A percentile compares a stretch with the other conserved stretches of the same genome.
These are phyloP conservation scores for Fragaria iinumae DNA, from an alignment of 306 rosid genomes.

Conservation along the genomic window DNA sequence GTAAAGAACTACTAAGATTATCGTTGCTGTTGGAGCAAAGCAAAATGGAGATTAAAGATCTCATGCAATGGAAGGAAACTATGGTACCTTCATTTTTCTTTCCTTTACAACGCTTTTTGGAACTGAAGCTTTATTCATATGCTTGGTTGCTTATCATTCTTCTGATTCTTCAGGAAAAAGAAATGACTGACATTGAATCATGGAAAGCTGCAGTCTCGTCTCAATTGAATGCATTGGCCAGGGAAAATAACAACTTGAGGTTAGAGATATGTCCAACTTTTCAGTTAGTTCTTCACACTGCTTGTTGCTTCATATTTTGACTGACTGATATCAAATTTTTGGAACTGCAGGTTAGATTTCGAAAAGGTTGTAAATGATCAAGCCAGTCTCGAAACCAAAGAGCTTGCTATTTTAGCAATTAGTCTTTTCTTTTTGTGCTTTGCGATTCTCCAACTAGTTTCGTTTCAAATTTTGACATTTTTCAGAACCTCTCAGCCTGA, in stretches of 20 bases:
- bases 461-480: conserved; percentile 33
- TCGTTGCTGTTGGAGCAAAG: conserved; percentile 56
- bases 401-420: conserved; percentile 61
- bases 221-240: conserved; percentile 54
- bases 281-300: background rate
- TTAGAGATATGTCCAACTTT: conserved; percentile 22
- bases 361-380: conserved; percentile 52
- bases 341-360: conserved; percentile 54
- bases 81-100: conserved; percentile 33
- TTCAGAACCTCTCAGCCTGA: conserved; percentile 37
- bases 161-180: conserved; percentile 51
- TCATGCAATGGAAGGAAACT: conserved; percentile 48
- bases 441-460: conserved; percentile 56
- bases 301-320: background rate
- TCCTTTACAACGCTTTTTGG: background rate
- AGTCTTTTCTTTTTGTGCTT: conserved; percentile 62
- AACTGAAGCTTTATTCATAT: conserved; percentile 4
- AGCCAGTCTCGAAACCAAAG: conserved; percentile 57
- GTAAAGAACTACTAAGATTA: conserved; percentile 52
- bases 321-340: background rate
- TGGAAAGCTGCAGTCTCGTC: conserved; percentile 65
- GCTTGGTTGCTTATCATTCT: conserved; percentile 19
- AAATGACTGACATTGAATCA: conserved; percentile 46
- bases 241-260: conserved; percentile 67
- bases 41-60: conserved; percentile 53